These are phyloP conservation scores for Fusarium subtropicale DNA, from an alignment of 2,329 filamentous ascomycete species.

Conservation along the genomic window DNA sequence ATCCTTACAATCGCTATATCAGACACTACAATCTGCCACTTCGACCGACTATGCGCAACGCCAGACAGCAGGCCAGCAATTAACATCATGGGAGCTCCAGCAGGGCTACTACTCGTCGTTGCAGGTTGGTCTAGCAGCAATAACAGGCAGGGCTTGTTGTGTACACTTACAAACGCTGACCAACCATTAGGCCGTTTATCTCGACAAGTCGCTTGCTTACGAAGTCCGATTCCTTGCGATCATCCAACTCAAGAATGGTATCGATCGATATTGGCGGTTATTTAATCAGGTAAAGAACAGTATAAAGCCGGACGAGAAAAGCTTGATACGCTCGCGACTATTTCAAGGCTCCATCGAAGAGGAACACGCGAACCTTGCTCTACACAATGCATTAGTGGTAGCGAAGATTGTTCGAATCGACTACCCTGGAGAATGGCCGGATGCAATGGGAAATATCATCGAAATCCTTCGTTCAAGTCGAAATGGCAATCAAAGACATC, in stretches of 20 bases:
- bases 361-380: constrained; percentile 77
- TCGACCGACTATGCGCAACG: constrained; percentile 72
- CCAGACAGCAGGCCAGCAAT: constrained; percentile 76
- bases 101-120: constrained; percentile 74
- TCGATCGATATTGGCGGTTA: constrained; percentile 92
- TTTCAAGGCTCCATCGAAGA: constrained; percentile 83
- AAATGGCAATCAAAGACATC: constrained; percentile 70
- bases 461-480: constrained; percentile 67
- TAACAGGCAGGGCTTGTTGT: background rate
- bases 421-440: constrained; percentile 86
- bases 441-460: constrained; percentile 70
- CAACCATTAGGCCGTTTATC: constrained; percentile 74
- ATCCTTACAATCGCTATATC: constrained; percentile 70
- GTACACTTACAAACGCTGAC: constrained; percentile 23
- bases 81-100: constrained; percentile 76
- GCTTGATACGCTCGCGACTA: constrained; percentile 77
- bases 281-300: constrained; percentile 70
- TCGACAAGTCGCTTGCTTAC: constrained; percentile 79
- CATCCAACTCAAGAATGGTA: constrained; percentile 95
- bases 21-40: constrained; percentile 71
- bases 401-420: constrained; percentile 92
- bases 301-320: constrained; percentile 80
- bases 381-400: constrained; percentile 88
- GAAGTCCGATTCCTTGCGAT: constrained; percentile 89
- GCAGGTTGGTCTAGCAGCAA: constrained; percentile 63